Conservation (phyloP, 2,329 filamentous ascomycete species). For the Hirsutella minnesotensis region DNA sequence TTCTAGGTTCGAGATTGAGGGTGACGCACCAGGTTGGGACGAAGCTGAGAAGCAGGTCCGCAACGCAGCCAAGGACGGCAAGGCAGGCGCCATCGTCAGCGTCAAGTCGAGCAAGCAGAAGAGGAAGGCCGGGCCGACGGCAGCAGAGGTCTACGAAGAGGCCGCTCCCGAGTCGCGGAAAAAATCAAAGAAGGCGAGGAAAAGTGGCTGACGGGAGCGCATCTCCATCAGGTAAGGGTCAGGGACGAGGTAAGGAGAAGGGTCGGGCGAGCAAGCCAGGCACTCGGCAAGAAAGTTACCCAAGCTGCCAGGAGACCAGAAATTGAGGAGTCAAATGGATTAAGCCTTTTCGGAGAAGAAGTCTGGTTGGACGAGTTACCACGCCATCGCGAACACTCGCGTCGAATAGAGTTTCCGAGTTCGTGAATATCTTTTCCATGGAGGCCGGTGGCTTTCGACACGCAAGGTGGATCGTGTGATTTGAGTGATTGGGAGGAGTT, state of each 20-base stretch:
- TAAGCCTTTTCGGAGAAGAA: too few relatives aligned
- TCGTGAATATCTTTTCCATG: too few relatives aligned
- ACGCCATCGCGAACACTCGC: too few relatives aligned
- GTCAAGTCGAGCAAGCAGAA: slow-evolving; percentile 70
- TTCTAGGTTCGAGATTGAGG: slow-evolving; percentile 52
- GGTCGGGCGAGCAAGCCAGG: too few relatives aligned
- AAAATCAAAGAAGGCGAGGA: slow-evolving; percentile 35
- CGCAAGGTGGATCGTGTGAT: too few relatives aligned
- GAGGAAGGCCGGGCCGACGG: slow-evolving; percentile 55
- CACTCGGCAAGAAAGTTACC: too few relatives aligned
- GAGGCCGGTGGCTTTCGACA: too few relatives aligned
- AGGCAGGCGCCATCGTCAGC: slow-evolving; percentile 56
- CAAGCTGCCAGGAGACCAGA: too few relatives aligned
- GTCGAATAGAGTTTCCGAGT: too few relatives aligned
- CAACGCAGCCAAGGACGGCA: slow-evolving; percentile 40
- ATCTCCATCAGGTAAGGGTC: neutral
- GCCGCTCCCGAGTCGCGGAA: slow-evolving; percentile 46
- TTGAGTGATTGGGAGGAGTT: too few relatives aligned
- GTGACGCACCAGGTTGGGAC: slow-evolving; percentile 48
- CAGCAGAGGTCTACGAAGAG: slow-evolving; percentile 51
- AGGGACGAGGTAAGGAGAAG: neutral
- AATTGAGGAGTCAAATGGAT: too few relatives aligned
- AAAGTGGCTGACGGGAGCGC: slow-evolving; percentile 11
- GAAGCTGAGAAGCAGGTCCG: slow-evolving; percentile 67
- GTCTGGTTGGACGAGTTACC: too few relatives aligned